Conservation (phyloP, 805 yeast species). For the Huiozyma naganishii region DNA sequence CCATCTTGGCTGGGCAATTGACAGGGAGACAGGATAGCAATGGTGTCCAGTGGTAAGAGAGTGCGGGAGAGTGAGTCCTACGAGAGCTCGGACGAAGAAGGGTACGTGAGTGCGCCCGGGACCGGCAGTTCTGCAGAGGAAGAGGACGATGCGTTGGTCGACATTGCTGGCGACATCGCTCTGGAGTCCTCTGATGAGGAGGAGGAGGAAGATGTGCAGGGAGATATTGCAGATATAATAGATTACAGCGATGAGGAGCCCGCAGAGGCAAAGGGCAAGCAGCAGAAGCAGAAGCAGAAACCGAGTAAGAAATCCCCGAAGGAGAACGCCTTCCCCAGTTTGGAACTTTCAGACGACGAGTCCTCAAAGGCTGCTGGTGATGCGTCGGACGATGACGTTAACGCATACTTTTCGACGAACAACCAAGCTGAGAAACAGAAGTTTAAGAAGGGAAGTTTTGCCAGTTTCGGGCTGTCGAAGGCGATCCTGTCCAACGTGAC, state of each 20-base stretch:
- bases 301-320: constrained; percentile 5
- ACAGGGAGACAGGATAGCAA: too few species aligned
- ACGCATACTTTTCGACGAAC: constrained; percentile 33
- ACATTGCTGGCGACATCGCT: constrained; percentile 54
- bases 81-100: too few species aligned
- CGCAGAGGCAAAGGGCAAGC: constrained; percentile 36
- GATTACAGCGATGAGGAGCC: constrained; percentile 22
- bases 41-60: too few species aligned
- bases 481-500: constrained; percentile 55
- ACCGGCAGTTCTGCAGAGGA: constrained; percentile 5
- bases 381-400: constrained; percentile 34
- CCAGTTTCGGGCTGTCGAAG: constrained; percentile 80
- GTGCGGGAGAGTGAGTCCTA: too few species aligned
- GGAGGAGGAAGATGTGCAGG: constrained; percentile 18
- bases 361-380: constrained; percentile 11
- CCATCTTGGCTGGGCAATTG: too few species aligned
- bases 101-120: too few species aligned
- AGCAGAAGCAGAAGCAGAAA: constrained; percentile 9
- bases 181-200: constrained; percentile 30
- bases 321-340: constrained; percentile 32
- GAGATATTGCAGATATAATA: constrained; percentile 21
- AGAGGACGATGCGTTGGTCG: constrained; percentile 28
- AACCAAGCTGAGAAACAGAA: constrained; percentile 20
- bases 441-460: constrained; percentile 66
- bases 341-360: constrained; percentile 46